Percentiles rank a stretch among this genome's conserved stretches.
Evolutionary conservation across 345 rosid species (phyloP).

Genomic region (Citrus sinensis): DNA sequence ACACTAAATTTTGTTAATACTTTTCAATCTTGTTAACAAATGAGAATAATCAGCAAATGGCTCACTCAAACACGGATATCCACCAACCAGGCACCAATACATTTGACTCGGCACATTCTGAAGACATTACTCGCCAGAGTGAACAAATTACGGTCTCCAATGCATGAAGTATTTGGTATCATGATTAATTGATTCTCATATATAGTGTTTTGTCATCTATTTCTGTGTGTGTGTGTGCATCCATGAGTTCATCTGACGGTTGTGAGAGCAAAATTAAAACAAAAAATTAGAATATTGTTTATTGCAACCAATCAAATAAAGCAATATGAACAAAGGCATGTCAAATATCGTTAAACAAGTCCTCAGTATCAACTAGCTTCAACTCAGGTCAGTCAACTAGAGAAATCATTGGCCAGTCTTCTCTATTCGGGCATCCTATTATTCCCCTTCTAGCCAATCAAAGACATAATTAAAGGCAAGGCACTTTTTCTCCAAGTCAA

Average conservation of each 20-base stretch:
- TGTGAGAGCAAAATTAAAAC: too few relatives aligned
- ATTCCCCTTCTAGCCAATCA: too few relatives aligned
- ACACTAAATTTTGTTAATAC: not conserved
- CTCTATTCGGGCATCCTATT: too few relatives aligned
- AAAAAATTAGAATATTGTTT: too few relatives aligned
- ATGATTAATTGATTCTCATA: not conserved
- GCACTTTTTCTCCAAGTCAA: too few relatives aligned
- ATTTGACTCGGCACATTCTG: not conserved
- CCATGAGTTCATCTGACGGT: not conserved
- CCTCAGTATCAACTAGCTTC: not conserved
- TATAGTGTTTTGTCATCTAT: not conserved
- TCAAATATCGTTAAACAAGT: not conserved
- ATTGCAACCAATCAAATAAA: not conserved
- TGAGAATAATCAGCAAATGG: not conserved
- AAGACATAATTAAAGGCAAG: too few relatives aligned
- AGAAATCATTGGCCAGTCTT: too few relatives aligned
- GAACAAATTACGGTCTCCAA: not conserved
- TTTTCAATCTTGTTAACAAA: not conserved
- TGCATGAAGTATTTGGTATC: not conserved
- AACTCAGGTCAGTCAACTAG: not conserved
- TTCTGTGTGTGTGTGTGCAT: not conserved
- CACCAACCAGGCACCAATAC: not conserved
- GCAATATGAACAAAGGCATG: not conserved
- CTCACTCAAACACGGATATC: not conserved
- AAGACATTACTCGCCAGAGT: not conserved